Evolutionary conservation across 1,139 yeast species (phyloP).

Genomic region (Suhomyces ambrosiae): DNA sequence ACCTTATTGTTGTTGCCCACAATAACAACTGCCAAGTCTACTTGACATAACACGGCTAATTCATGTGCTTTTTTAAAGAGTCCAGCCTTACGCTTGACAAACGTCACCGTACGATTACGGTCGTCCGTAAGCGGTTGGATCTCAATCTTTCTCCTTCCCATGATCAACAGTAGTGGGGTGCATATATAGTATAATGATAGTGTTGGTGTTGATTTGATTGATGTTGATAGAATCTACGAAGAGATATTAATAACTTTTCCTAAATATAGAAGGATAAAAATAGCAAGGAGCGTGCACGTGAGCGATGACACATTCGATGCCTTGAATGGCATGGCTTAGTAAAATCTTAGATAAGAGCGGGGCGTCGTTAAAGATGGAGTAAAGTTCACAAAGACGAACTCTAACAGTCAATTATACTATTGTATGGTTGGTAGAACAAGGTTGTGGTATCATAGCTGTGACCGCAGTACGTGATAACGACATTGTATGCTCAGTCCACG

Average conservation of each 20-base stretch:
- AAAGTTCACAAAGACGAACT: too few relatives aligned
- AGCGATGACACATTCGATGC: not conserved
- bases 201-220: not conserved
- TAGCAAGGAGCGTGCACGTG: constrained; percentile 4
- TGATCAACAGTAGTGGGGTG: constrained; percentile 23
- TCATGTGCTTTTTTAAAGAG: constrained; percentile 96
- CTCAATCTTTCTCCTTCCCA: constrained; percentile 97
- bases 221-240: constrained; percentile 5
- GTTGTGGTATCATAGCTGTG: too few relatives aligned
- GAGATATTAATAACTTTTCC: constrained; percentile 6
- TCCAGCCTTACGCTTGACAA: constrained; percentile 93
- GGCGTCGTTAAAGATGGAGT: too few relatives aligned
- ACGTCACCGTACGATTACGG: constrained; percentile 84
- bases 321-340: too few relatives aligned
- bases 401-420: too few relatives aligned
- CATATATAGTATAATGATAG: constrained; percentile 1
- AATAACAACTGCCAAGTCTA: constrained; percentile 87
- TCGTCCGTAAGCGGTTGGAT: constrained; percentile 91
- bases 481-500: too few relatives aligned
- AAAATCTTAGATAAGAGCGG: too few relatives aligned
- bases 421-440: too few relatives aligned
- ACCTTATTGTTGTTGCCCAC: constrained; percentile 81
- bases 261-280: constrained; percentile 10
- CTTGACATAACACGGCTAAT: constrained; percentile 87
- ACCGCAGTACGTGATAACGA: too few relatives aligned